Percentiles rank a stretch among this genome's conserved stretches.
Evolutionary conservation across 495 filamentous ascomycete genomes (phyloP).

Genomic region (Xylaria telfairii): DNA sequence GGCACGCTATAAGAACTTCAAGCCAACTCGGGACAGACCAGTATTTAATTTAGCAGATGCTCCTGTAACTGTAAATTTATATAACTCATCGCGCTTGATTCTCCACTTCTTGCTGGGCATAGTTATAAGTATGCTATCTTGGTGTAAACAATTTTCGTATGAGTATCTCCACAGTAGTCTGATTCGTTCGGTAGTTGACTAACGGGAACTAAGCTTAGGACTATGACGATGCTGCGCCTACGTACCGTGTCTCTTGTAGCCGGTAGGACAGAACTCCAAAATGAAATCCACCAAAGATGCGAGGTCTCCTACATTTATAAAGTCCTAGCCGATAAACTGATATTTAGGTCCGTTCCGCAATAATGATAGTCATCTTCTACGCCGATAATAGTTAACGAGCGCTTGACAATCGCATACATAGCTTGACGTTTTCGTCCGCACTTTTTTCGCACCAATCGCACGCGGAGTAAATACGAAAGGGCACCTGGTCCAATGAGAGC

Average conservation of each 20-base stretch:
- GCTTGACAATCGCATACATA: not conserved
- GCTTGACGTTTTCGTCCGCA: not conserved
- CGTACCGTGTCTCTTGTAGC: not conserved
- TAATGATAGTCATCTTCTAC: not conserved
- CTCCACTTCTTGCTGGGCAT: too few species aligned
- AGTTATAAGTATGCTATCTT: too few species aligned
- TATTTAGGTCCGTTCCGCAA: not conserved
- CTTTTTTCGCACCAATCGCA: slow-evolving; percentile 10
- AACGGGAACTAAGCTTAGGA: not conserved
- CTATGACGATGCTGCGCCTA: not conserved
- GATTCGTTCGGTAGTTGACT: not conserved
- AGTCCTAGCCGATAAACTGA: not conserved
- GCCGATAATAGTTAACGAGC: not conserved
- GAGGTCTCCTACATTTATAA: not conserved
- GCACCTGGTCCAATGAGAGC: not conserved
- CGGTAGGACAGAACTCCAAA: not conserved
- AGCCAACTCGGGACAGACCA: not conserved
- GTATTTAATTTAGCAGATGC: too few species aligned
- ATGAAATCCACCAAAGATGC: not conserved
- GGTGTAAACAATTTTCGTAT: too few species aligned
- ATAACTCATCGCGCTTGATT: not conserved
- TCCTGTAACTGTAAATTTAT: not conserved
- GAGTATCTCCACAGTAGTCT: not conserved
- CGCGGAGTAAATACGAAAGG: not conserved
- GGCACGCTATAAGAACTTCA: not conserved